Conservation (phyloP, 129 eudicot genomes). For the Flaveria trinervia region DNA sequence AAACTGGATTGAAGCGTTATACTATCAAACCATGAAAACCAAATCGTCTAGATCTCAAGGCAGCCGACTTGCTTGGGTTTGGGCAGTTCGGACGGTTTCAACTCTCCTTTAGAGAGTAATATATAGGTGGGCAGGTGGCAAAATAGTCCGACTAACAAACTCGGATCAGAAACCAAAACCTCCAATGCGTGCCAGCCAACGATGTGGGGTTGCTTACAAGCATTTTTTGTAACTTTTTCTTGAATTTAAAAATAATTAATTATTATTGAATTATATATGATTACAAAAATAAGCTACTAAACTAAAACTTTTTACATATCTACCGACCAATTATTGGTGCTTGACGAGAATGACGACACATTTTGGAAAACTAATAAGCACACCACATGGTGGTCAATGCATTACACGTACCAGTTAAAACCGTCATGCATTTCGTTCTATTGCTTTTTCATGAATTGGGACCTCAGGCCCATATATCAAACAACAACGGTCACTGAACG, state of each 20-base stretch:
- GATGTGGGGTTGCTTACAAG: neutral
- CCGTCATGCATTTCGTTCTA: slow-evolving; percentile 25
- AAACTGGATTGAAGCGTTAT: no score
- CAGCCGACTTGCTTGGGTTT: no score
- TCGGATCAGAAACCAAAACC: neutral
- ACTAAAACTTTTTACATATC: neutral
- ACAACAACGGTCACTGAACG: slow-evolving; percentile 73
- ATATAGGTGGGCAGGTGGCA: no score
- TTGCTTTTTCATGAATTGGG: slow-evolving; percentile 37
- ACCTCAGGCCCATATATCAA: slow-evolving; percentile 82
- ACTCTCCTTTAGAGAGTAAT: no score
- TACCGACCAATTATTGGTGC: neutral
- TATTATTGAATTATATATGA: neutral
- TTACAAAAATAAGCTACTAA: neutral
- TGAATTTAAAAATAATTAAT: neutral
- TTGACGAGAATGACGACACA: neutral
- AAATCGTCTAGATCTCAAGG: no score
- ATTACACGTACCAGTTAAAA: slow-evolving; percentile 18
- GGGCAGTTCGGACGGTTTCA: no score
- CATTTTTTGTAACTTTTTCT: neutral
- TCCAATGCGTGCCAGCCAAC: neutral
- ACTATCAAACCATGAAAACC: no score
- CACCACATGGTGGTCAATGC: slow-evolving; percentile 10
- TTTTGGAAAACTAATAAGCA: slow-evolving; percentile 9
- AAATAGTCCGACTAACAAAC: neutral